Percentiles rank a stretch among this genome's conserved stretches.
Evolutionary conservation across 371 early-diverging fungal genomes (phyloP).

Genomic region (Apophysomyces sp.): DNA sequence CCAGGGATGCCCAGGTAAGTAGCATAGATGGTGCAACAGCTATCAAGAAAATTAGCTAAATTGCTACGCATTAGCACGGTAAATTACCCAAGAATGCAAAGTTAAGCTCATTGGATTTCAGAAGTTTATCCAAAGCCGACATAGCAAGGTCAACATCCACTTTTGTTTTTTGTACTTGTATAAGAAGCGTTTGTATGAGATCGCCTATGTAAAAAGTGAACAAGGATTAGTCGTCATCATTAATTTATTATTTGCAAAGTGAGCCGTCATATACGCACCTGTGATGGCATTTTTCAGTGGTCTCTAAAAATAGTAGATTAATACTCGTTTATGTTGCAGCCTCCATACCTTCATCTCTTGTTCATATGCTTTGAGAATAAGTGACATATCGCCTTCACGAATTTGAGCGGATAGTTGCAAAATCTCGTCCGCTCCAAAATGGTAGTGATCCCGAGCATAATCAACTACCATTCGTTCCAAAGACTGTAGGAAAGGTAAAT

Average conservation of each 20-base stretch:
- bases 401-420: slow-evolving; percentile 42
- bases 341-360: slow-evolving; percentile 64
- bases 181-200: slow-evolving; percentile 82
- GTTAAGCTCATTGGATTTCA: slow-evolving; percentile 94
- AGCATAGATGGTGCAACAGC: slow-evolving; percentile 69
- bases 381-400: slow-evolving; percentile 77
- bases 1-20: slow-evolving; percentile 49
- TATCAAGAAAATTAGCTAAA: slow-evolving; percentile 5
- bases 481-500: slow-evolving; percentile 43
- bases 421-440: slow-evolving; percentile 39
- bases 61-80: background rate
- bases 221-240: background rate
- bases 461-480: slow-evolving; percentile 88
- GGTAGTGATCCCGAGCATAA: slow-evolving; percentile 69
- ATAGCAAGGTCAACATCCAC: slow-evolving; percentile 92
- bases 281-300: slow-evolving; percentile 64
- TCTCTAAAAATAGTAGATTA: slow-evolving; percentile 15
- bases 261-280: slow-evolving; percentile 20
- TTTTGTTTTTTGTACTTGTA: slow-evolving; percentile 89
- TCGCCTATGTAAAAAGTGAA: slow-evolving; percentile 49
- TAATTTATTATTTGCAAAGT: slow-evolving; percentile 16
- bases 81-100: slow-evolving; percentile 78
- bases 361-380: slow-evolving; percentile 80
- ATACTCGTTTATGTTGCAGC: background rate
- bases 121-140: slow-evolving; percentile 90